Evolutionary conservation across 202 grass and related monocot species (phyloP).

Genomic region (Musa balbisiana): DNA sequence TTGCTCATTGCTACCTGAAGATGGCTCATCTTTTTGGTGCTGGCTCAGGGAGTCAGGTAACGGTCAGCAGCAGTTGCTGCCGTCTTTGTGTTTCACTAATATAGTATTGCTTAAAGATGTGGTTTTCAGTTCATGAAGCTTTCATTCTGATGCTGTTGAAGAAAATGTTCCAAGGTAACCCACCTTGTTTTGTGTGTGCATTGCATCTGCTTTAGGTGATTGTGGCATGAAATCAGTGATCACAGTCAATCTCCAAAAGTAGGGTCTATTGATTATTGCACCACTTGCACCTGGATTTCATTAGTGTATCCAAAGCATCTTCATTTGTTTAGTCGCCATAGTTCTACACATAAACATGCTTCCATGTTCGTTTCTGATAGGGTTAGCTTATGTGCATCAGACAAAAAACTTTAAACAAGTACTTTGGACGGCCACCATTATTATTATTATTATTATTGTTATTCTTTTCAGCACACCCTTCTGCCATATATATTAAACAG

Average conservation of each 20-base stretch:
- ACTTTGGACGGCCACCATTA: background rate
- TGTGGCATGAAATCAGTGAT: constrained; percentile 17
- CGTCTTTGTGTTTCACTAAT: background rate
- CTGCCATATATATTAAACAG: background rate
- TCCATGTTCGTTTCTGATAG: background rate
- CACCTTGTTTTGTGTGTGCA: background rate
- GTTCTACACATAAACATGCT: background rate
- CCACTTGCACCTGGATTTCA: background rate
- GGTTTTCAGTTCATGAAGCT: background rate
- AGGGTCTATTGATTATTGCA: background rate
- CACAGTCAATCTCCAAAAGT: background rate
- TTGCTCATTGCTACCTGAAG: background rate
- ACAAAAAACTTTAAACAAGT: background rate
- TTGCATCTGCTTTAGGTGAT: background rate
- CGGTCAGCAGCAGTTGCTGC: background rate
- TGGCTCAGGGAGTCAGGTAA: too few species aligned
- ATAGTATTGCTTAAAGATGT: background rate
- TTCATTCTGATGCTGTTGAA: background rate
- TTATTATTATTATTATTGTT: background rate
- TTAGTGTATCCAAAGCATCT: background rate
- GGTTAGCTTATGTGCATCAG: background rate
- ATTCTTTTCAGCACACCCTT: background rate
- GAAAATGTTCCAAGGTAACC: background rate
- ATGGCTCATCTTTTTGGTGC: background rate
- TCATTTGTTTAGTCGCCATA: background rate